Evolutionary conservation across 495 filamentous ascomycete genomes (phyloP), one percentile per base, ranked within the genome.

Genomic region (Penicillium verhagenii): DNA sequence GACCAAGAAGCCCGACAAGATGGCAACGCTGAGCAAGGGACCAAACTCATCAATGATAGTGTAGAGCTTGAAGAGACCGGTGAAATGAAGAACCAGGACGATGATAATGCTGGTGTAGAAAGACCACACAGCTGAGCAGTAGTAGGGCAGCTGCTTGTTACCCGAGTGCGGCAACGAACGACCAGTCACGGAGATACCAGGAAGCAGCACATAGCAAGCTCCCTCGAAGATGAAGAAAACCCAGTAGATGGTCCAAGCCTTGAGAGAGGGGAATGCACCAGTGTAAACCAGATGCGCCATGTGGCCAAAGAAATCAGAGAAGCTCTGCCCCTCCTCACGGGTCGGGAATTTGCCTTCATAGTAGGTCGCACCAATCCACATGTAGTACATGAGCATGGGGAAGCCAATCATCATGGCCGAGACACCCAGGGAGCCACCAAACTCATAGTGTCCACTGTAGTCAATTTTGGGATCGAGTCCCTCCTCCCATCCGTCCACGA

Each of bases 31-130:
- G 76, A 99, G 79, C 25, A 97, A 75, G 31, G 92, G 85, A 2
- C 94, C 94, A 62, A 99, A 99, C 69, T 97, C 90, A 67, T 99
- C 94, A 55, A 99, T 85, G 57, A 97, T 80, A 47, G 88, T 95
- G 76, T 96, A 96, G 40, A 99, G 82, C 68, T 85, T 88, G 82
- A 97, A 97, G 24, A 90, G 47, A 13, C 90, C 90, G 20, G 83
- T 88, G 57, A 88, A 81, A 72, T 99, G 93, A 43, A 97, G 81
- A 9, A 59, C 72, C 26, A 77, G 70, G 5, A 82, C 85, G 8
- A 92, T 65, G 13, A 75, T 75, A 56, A 97, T 88, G 61, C 90
- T 97, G 47, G 82, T 77, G 71, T 96, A 99, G 72, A 95, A 92
- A 33, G 88, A 89, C 75, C 79, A 85, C 52, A 95, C 82, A 37